A percentile compares a stretch with the other conserved stretches of the same genome.
phyloP scores from a whole-genome alignment of 495 filamentous ascomycete genomes.

The Amniculicola lignicola region DNA sequence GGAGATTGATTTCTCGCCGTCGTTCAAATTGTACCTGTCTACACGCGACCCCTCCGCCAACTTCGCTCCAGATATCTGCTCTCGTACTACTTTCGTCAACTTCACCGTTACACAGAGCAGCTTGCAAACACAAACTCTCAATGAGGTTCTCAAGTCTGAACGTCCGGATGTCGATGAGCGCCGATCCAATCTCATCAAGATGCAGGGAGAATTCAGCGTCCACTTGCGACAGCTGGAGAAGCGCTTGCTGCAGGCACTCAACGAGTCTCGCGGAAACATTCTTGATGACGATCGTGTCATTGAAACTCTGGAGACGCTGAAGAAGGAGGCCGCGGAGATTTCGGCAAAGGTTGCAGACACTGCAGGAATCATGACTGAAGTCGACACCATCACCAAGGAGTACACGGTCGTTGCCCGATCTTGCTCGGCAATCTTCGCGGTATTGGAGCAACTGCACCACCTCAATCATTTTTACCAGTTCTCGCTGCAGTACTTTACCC shows the following conservation, averaged over 20 bases:
- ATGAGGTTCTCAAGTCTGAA: conserved; percentile 94
- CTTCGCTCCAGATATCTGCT: conserved; percentile 98
- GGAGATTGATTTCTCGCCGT: conserved; percentile 97
- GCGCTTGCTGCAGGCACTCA: conserved; percentile 86
- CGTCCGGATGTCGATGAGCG: conserved; percentile 96
- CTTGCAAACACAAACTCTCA: conserved; percentile 94
- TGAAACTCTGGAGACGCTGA: conserved; percentile 94
- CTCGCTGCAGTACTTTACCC: conserved; percentile 94
- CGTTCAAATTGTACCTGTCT: conserved; percentile 93
- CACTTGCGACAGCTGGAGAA: conserved; percentile 97
- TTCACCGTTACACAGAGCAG: conserved; percentile 99
- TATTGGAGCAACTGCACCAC: conserved; percentile 94
- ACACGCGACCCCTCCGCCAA: conserved; percentile 93
- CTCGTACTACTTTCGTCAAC: conserved; percentile 97
- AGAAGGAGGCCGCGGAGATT: conserved; percentile 95
- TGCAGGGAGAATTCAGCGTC: conserved; percentile 97
- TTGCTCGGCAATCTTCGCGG: conserved; percentile 94
- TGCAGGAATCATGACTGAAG: conserved; percentile 96
- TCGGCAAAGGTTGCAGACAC: conserved; percentile 94
- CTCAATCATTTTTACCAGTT: conserved; percentile 99
- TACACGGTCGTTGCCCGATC: conserved; percentile 89
- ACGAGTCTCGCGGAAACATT: conserved; percentile 96
- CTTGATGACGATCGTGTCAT: conserved; percentile 98
- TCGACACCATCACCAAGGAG: conserved; percentile 88
- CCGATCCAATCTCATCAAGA: conserved; percentile 92